Conservation (phyloP, 2,329 filamentous ascomycete genomes). For the Fusarium redolens region DNA sequence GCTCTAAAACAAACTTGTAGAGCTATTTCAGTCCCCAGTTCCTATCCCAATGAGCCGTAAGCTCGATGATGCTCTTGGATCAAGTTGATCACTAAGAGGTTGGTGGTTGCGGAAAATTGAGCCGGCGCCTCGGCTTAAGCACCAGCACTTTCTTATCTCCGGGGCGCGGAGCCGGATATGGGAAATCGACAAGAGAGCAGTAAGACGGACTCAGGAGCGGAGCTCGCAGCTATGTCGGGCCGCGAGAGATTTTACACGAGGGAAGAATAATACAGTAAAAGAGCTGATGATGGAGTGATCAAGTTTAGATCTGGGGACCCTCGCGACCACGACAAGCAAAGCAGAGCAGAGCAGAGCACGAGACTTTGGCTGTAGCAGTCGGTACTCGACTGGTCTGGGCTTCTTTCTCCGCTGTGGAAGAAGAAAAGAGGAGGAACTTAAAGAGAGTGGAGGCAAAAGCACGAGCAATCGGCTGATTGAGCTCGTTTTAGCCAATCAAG, state of each 20-base stretch:
- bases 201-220: conserved; percentile 12
- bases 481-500: conserved; percentile 37
- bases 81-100: conserved; percentile 29
- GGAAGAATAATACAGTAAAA: not conserved
- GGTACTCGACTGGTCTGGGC: conserved; percentile 2
- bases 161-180: conserved; percentile 23
- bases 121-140: conserved; percentile 42
- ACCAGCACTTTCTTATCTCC: conserved; percentile 38
- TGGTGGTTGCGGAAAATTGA: conserved; percentile 42
- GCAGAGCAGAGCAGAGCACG: conserved; percentile 35
- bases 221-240: conserved; percentile 44
- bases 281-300: conserved; percentile 26
- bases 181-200: conserved; percentile 12
- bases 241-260: conserved; percentile 40
- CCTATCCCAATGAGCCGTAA: conserved; percentile 26
- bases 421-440: conserved; percentile 17
- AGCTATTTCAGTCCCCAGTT: conserved; percentile 9
- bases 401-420: conserved; percentile 29
- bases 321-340: conserved; percentile 47
- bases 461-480: conserved; percentile 44
- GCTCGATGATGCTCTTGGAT: conserved; percentile 27
- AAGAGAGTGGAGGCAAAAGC: conserved; percentile 38
- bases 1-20: not conserved
- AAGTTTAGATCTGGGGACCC: conserved; percentile 18
- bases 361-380: conserved; percentile 17